Evolutionary conservation across 306 rosid genomes (phyloP), one percentile per base, ranked within the genome.

Genomic region (Cyamopsis tetragonoloba): DNA sequence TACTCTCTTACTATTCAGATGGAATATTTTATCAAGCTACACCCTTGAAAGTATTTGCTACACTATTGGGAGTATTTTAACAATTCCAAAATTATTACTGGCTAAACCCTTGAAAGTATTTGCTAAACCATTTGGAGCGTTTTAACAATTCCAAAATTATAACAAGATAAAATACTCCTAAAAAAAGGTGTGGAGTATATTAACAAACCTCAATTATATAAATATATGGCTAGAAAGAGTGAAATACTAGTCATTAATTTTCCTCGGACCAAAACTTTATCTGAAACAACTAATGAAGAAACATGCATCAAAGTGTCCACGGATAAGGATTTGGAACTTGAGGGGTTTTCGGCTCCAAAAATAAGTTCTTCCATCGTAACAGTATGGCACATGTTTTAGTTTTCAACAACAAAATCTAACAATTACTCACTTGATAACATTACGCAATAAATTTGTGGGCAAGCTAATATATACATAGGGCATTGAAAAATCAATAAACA

Each of bases 351-450:
- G 24, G 49, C 14, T 41, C 48, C 46, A 12, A 34, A 49, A 26
- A 31, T 9, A 54, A 53, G 68, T 54, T 57, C 47, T 62, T 11
- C 42, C 12, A 13, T 18, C 23, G 43, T 30, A 70, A 32, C 41
- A 62, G 47, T 26, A 34, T 32, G 14, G 61, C 17, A 35, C 19
- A 34, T 42, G 42, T 32, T 34, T 77, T 54, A 31, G 42, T 32
- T 34, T 77, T 54, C 35, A 32, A 60, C 73, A 17, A 26, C 39
- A 47, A 64, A 58, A 28, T 38, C 51, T 15, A 31, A 48, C 7
- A 6, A 42, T 27, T 38, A 20, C 35, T 20, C 20, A 15, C 14
- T 49, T 13, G 18, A 62, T n/a, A 64, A 61, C 37, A 11, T 6
- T 61, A 5, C 6, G 24, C 22, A 18, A 15, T 9, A 26, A 9